Base-by-base conservation (phyloP, 306 rosid genomes). In the Pterocarpus santalinus region DNA sequence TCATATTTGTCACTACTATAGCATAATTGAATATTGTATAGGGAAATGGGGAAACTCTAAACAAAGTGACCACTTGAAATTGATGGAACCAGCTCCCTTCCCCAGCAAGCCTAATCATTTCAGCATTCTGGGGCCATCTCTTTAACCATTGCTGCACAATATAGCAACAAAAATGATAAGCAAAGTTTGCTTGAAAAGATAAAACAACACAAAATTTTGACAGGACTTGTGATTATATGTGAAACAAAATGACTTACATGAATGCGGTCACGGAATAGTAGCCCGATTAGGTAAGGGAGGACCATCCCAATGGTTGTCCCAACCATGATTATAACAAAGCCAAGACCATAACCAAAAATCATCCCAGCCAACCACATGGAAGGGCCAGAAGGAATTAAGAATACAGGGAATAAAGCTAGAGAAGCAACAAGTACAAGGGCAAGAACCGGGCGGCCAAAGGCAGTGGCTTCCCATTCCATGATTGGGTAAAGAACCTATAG, bases 361-460 rank as follows among this genome's bases (percentile, higher is more conserved):
- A 96, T 96, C 75, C 98, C 98, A 38, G 99, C 97, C 89, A 96
- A 83, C 98, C 99, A 96, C 99, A 96, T 93, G 85, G 99, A 96
- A 82, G 99, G 99, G 55, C 97, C 98, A 39, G 99, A 93, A 74
- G 98, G 99, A 69, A 96, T 85, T 66, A 96, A 76, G 49, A 96
- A 66, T 65, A 90, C 94, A 3, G 99, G 99, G 85, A 96, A 96
- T 55, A 93, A 81, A 56, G 98, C 97, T 71, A 96, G 82, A 83
- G 99, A 96, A 85, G 93, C 97, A 76, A 93, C 88, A 4, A 96
- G 97, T 83, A 88, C 86, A 44, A 92, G 33, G 75, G 97, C 97
- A 84, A 96, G 98, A 89, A 81, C 93, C 4, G 99, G 99, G 73
- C 97, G 97, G 79, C 99, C 97, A 81, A 96, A 96, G 77, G 97